Conservation (phyloP, 495 filamentous ascomycete genomes). For the Penicillium verhagenii region DNA sequence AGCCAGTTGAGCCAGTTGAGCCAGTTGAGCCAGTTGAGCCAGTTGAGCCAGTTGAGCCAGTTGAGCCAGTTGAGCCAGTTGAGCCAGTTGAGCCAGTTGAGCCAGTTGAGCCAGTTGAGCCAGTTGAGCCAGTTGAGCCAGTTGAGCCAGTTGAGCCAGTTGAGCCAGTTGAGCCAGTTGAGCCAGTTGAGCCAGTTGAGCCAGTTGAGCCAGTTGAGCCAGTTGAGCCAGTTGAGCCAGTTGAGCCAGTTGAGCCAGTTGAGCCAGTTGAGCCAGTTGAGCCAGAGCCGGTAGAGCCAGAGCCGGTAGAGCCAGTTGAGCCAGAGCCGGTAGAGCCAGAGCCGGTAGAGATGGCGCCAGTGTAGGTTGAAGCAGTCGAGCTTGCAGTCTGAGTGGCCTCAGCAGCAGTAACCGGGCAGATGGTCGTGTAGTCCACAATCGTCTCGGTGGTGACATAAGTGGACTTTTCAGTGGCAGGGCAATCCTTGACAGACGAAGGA, state of each 20-base stretch:
- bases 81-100: not conserved
- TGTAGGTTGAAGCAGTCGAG: not conserved
- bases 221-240: not conserved
- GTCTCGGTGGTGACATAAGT: constrained; percentile 19
- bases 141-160: not conserved
- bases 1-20: not conserved
- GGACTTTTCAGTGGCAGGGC: constrained; percentile 14
- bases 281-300: not conserved
- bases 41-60: not conserved
- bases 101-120: not conserved
- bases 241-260: not conserved
- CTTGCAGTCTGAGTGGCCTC: not conserved
- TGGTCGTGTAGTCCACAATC: constrained; percentile 12
- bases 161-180: not conserved
- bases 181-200: not conserved
- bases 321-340: not conserved
- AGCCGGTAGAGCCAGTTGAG: not conserved
- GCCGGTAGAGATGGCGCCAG: not conserved
- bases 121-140: not conserved
- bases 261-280: not conserved
- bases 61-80: not conserved
- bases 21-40: not conserved
- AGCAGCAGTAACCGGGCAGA: constrained; percentile 3
- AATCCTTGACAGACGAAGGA: constrained; percentile 16
- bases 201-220: not conserved